phyloP scores from a whole-genome alignment of 495 filamentous ascomycete species.

The Aspergillus bertholletiae region DNA sequence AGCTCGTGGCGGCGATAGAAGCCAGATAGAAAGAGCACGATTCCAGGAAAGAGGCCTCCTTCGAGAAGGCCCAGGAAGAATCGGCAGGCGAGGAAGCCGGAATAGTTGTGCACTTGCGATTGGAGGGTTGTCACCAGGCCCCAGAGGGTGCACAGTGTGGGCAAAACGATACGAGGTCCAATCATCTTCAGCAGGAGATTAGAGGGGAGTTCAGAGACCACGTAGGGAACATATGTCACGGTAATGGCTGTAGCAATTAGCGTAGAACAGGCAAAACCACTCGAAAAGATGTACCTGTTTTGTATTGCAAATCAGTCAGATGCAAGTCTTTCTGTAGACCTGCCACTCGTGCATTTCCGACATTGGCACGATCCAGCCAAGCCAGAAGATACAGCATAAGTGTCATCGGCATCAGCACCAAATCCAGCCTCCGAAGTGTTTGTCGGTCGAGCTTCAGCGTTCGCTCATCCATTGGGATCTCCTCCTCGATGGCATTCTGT shows the following conservation, averaged over 20 bases:
- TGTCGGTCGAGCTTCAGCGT: no score
- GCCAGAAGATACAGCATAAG: no score
- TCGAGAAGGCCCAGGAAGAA: constrained; percentile 18
- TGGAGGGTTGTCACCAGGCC: no score
- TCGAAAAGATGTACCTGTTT: not conserved
- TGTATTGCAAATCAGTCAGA: constrained; percentile 8
- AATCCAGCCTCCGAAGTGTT: no score
- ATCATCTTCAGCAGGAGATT: constrained; percentile 12
- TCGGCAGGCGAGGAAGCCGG: not conserved
- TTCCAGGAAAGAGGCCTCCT: constrained; percentile 64
- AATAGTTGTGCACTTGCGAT: no score
- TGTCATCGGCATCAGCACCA: no score
- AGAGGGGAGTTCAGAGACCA: constrained; percentile 11
- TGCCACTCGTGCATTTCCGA: constrained; percentile 12
- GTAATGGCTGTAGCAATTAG: constrained; percentile 9
- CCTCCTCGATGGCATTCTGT: no score
- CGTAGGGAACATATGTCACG: constrained; percentile 11
- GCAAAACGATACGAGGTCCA: constrained; percentile 8
- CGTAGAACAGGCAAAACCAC: no score
- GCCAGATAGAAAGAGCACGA: constrained; percentile 70
- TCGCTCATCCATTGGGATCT: no score
- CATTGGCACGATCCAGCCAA: constrained; percentile 14
- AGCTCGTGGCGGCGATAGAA: constrained; percentile 68
- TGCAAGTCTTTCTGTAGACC: constrained; percentile 10
- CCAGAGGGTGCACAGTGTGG: no score